phyloP scores from a whole-genome alignment of 768 basidiomycete species.

The Xanthoconium stramineum region DNA sequence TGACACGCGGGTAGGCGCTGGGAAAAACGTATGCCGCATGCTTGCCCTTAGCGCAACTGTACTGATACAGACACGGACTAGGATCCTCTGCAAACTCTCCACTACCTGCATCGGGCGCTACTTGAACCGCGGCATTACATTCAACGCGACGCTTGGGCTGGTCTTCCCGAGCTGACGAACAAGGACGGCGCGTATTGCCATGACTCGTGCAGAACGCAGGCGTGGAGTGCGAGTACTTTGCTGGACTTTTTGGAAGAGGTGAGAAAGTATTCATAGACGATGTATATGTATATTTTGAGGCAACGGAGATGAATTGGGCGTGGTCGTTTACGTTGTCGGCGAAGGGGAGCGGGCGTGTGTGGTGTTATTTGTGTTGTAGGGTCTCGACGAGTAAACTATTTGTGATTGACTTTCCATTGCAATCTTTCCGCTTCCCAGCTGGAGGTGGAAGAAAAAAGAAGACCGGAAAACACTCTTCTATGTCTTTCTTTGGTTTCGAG shows the following conservation, averaged over 20 bases:
- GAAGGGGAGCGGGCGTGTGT: constrained; percentile 14
- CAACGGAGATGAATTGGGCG: not conserved
- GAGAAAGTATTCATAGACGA: constrained; percentile 15
- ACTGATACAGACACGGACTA: constrained; percentile 28
- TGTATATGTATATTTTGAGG: no score
- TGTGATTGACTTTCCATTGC: constrained; percentile 16
- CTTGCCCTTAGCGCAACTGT: not conserved
- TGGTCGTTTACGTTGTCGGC: not conserved
- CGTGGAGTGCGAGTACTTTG: constrained; percentile 93
- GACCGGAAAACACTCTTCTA: constrained; percentile 23
- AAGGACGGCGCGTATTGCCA: constrained; percentile 75
- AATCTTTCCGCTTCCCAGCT: constrained; percentile 9
- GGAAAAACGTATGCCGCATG: constrained; percentile 55
- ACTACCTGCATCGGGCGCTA: constrained; percentile 74
- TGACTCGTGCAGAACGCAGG: constrained; percentile 93
- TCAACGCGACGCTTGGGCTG: constrained; percentile 82
- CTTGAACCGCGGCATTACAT: constrained; percentile 72
- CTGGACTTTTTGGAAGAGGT: constrained; percentile 85
- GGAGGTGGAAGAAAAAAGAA: constrained; percentile 17
- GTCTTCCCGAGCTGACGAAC: constrained; percentile 91
- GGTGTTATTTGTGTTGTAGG: constrained; percentile 25
- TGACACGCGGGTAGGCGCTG: constrained; percentile 64
- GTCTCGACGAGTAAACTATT: constrained; percentile 4
- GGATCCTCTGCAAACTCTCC: constrained; percentile 70
- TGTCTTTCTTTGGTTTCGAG: constrained; percentile 87